Conservation (phyloP, 352 stramenopile species). For the Phytophthora aleatoria region DNA sequence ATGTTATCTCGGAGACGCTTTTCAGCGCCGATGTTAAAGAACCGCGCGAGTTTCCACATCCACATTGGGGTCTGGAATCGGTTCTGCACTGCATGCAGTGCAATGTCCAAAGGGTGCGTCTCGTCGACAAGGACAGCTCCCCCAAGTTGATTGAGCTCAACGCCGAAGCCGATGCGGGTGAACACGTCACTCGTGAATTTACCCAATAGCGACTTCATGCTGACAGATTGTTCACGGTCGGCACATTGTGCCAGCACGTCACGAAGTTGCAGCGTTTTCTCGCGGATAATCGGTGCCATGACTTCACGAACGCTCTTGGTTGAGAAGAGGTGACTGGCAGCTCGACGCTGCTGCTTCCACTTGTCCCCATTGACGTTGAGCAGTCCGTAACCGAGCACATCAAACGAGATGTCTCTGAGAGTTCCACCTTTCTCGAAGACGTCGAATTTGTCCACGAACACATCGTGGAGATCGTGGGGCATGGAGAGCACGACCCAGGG, state of each 20-base stretch:
- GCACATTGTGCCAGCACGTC: slow-evolving; percentile 27
- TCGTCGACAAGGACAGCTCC: slow-evolving; percentile 32
- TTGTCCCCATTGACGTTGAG: slow-evolving; percentile 43
- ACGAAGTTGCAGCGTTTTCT: slow-evolving; percentile 33
- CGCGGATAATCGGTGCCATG: slow-evolving; percentile 35
- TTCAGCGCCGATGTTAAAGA: slow-evolving; percentile 40
- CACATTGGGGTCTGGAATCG: slow-evolving; percentile 51
- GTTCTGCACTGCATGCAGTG: slow-evolving; percentile 15
- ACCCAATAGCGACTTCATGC: slow-evolving; percentile 47
- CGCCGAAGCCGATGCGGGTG: slow-evolving; percentile 69
- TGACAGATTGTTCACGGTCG: slow-evolving; percentile 1
- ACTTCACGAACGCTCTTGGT: slow-evolving; percentile 29
- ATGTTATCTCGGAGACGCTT: slow-evolving; percentile 33
- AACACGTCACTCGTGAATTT: slow-evolving; percentile 76
- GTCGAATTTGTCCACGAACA: slow-evolving; percentile 51
- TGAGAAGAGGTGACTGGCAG: slow-evolving; percentile 78
- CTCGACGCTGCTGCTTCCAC: slow-evolving; percentile 61
- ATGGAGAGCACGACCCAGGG: slow-evolving; percentile 45
- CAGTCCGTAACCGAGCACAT: slow-evolving; percentile 61
- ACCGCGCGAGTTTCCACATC: slow-evolving; percentile 49
- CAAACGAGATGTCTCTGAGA: slow-evolving; percentile 25
- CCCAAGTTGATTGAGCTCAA: slow-evolving; percentile 51
- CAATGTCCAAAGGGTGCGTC: slow-evolving; percentile 10
- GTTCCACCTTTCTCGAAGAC: slow-evolving; percentile 41
- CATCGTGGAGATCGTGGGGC: slow-evolving; percentile 30